Percentiles rank a stretch among this genome's conserved stretches.
Evolutionary conservation across 1,139 yeast genomes (phyloP).

Genomic region (Debaryomycetaceae sp.): DNA sequence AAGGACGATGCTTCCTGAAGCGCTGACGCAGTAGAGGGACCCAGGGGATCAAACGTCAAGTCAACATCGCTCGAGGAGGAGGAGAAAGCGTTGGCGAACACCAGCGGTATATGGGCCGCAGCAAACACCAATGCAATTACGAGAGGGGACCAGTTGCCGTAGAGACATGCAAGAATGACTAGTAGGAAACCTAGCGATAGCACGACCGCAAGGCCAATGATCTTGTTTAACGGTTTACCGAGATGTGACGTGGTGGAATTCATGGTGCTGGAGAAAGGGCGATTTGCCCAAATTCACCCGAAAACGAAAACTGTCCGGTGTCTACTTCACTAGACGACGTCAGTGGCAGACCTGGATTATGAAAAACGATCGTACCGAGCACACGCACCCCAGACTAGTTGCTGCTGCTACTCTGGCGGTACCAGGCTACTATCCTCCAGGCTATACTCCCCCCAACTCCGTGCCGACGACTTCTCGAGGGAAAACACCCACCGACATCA

Average conservation of each 20-base stretch:
- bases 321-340: too few species aligned
- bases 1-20: constrained; percentile 56
- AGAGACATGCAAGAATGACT: constrained; percentile 67
- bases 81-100: constrained; percentile 20
- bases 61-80: constrained; percentile 30
- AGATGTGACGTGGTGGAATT: constrained; percentile 17
- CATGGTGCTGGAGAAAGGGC: too few species aligned
- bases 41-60: constrained; percentile 32
- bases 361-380: too few species aligned
- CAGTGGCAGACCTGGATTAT: too few species aligned
- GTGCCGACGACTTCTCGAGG: constrained; percentile 7
- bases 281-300: too few species aligned
- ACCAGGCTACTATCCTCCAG: too few species aligned
- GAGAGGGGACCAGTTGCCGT: constrained; percentile 71
- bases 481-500: constrained; percentile 3
- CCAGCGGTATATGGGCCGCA: constrained; percentile 63
- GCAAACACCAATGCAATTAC: constrained; percentile 42
- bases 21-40: constrained; percentile 19
- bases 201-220: constrained; percentile 62
- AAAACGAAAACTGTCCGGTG: too few species aligned
- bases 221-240: constrained; percentile 56
- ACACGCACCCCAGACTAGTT: too few species aligned
- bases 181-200: constrained; percentile 70
- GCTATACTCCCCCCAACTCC: constrained; percentile 1
- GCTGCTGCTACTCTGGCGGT: too few species aligned